These are phyloP conservation scores for Capsella bursapastoris DNA, from an alignment of 345 rosid species.

Conservation along the genomic window DNA sequence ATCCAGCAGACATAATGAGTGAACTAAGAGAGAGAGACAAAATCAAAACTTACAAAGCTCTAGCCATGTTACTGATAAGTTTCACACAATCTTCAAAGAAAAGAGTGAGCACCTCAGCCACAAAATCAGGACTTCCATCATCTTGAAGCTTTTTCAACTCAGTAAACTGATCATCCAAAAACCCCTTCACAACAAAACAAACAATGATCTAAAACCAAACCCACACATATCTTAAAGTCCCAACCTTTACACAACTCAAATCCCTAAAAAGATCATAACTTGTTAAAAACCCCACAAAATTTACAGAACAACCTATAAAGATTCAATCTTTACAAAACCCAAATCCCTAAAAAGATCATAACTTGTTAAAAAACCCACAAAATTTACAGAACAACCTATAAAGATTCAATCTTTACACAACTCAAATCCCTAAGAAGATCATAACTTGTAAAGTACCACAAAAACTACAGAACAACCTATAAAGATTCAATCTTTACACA, in stretches of 20 bases:
- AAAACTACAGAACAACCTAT: not conserved
- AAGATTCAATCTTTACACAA: conserved; percentile 5
- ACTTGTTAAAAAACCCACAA: conserved; percentile 3
- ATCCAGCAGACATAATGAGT: not conserved
- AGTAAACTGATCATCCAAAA: conserved; percentile 78
- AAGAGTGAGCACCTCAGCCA: conserved; percentile 65
- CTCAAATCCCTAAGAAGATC: conserved; percentile 4
- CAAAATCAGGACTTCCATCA: conserved; percentile 81
- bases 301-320: not conserved
- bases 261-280: conserved; percentile 10
- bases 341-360: conserved; percentile 13
- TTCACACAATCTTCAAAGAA: conserved; percentile 85
- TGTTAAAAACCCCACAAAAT: conserved; percentile 2
- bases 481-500: conserved; percentile 7
- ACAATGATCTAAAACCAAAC: conserved; percentile 4
- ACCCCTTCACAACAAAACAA: conserved; percentile 49
- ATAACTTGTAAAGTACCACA: not conserved
- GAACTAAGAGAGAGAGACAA: not conserved
- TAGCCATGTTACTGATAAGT: conserved; percentile 66
- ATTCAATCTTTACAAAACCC: not conserved
- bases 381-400: not conserved
- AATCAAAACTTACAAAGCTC: conserved; percentile 63
- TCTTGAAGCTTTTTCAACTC: conserved; percentile 84
- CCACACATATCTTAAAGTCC: not conserved
- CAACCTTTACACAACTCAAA: not conserved